Evolutionary conservation across 805 yeast species (phyloP), one percentile per base, ranked within the genome.

Genomic region (Kluyveromyces lactis): DNA sequence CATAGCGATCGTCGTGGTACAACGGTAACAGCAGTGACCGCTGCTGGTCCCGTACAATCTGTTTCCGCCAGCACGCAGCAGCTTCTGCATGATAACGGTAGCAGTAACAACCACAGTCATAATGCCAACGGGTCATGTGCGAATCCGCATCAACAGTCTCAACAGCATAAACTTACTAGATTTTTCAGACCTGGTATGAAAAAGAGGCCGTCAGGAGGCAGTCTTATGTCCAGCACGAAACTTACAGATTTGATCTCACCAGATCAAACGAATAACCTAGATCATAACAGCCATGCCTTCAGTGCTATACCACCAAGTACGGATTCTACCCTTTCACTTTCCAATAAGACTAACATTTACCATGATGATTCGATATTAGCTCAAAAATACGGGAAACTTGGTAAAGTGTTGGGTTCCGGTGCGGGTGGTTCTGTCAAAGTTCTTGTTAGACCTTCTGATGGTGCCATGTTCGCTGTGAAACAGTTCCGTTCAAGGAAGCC

Each of bases 401-500:
- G 90, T 36, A 80, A 81, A 55, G 72, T 79, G 42, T 60, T 84
- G 34, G 95, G 95, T 13, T 77, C 86, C 1, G 95, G 95, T 41
- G 95, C 92, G 10, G 95, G 94, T 36, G 95, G 95, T 5, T 75
- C 87, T 1, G 95, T 84, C n/a, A 70, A 83, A 49, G 64, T 83
- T 33, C 69, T 84, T 18, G 72, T 72, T 7, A 72, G 90, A 51
- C 80, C 82, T 31, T 63, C 75, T 29, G 90, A 83, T 59, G 75
- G 76, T 50, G 73, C 73, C 27, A 75, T 83, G 0, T 83, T 84
- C 66, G 95, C 95, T 1, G 92, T 84, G 13, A 84, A 84, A 55
- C 90, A 84, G 59, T 84, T 84, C 53, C 72, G 90, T 51, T 75
- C 85, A 11, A 71, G 83, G 45, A 71, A 81, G 54, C 73, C 79